Evolutionary conservation across 768 basidiomycete species (phyloP), one percentile per base, ranked within the genome.

Genomic region (Boletus subparvulus): DNA sequence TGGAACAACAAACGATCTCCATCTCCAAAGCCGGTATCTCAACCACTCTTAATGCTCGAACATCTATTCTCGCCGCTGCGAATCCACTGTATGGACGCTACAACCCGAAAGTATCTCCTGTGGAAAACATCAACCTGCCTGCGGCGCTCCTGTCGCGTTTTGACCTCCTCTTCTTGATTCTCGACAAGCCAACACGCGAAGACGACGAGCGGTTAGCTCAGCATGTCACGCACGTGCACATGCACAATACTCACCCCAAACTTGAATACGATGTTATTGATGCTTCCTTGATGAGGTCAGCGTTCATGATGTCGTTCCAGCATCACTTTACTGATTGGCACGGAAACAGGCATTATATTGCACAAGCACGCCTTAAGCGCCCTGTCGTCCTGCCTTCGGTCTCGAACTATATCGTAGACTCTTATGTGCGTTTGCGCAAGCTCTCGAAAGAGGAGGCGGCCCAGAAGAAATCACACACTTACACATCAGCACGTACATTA

Each of bases 1-100:
- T 99, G 97, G 96, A 98, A 75, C 97, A 98, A 73, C 97, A 99
- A 75, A 99, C 97, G 0, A 98, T 99, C 54, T 98, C 96, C 3
- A 99, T 99, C 60, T 97, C 97, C 42, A 99, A 98, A 74, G 97
- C 97, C 6, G 97, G 97, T 24, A 99, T 99, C 69, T 95, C 96
- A 10, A 99, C 97, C 9, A 98, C 97, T 1, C 80, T 99, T 46
- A 98, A 98, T 66, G 97, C 97, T 26, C 87, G 97, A 50, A 96
- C 96, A 2, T 98, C 97, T 9, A 92, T 99, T 67, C 84, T 99
- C 14, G 97, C 97, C 4, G 97, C 97, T 12, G 97, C 97, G 55
- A 99, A 99, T 73, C 97, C 97, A 36, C 78, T 98, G 0, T 98
- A 97, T 64, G 97, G 97, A 28, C 90, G 97, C 32, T 99, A 99